phyloP scores from a whole-genome alignment of 2,329 filamentous ascomycete species.

The Elsinoe arachidis region DNA sequence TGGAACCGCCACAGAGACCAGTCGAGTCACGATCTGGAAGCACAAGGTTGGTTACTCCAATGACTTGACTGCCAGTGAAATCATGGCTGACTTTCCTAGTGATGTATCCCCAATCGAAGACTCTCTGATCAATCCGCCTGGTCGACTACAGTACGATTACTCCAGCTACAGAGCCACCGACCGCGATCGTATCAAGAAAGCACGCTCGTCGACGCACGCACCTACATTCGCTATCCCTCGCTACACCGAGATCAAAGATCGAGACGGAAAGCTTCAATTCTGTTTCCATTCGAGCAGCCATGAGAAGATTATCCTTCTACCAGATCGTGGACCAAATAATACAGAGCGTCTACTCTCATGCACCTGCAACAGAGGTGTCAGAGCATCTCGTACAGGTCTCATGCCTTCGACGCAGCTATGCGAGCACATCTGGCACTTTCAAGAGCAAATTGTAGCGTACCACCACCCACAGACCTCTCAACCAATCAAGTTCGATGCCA shows the following conservation, averaged over 20 bases:
- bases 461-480: not conserved
- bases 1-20: too few relatives aligned
- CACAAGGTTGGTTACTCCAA: too few relatives aligned
- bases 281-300: not conserved
- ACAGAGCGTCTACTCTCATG: not conserved
- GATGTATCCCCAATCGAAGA: not conserved
- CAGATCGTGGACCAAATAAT: not conserved
- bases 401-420: not conserved
- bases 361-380: not conserved
- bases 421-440: constrained; percentile 7
- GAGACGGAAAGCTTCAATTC: not conserved
- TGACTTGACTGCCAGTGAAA: too few relatives aligned
- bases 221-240: not conserved
- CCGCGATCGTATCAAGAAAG: not conserved
- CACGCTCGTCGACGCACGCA: not conserved
- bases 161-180: not conserved
- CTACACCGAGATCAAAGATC: not conserved
- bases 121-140: not conserved
- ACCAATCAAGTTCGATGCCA: not conserved
- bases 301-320: not conserved
- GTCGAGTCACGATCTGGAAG: too few relatives aligned
- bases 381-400: not conserved
- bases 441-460: not conserved
- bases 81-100: not conserved
- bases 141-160: not conserved